Evolutionary conservation across 2,329 filamentous ascomycete genomes (phyloP).

Genomic region (Cladosporium velox): DNA sequence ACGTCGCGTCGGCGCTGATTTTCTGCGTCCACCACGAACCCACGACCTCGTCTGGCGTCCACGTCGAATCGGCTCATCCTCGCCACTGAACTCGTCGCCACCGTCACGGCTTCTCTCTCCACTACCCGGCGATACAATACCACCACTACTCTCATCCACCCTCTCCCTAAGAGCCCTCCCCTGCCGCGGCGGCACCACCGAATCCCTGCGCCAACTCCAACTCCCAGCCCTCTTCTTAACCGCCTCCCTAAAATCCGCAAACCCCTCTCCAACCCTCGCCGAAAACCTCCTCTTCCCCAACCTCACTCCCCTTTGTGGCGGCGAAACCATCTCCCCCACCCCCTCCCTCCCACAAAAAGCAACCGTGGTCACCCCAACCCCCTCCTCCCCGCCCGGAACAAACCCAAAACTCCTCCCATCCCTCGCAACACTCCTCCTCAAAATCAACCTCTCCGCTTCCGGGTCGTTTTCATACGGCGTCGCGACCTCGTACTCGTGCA

Average conservation of each 20-base stretch:
- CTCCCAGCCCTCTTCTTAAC: slow-evolving; percentile 6
- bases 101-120: slow-evolving; percentile 10
- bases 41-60: background rate
- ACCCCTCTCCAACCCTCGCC: background rate
- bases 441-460: background rate
- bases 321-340: background rate
- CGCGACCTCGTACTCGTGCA: background rate
- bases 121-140: background rate
- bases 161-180: background rate
- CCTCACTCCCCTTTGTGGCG: background rate
- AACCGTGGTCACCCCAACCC: background rate
- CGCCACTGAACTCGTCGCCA: background rate
- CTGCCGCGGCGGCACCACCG: background rate
- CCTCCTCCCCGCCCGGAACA: background rate
- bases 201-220: slow-evolving; percentile 1
- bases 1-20: background rate
- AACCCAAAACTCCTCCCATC: background rate
- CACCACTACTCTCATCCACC: background rate
- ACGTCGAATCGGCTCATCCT: background rate
- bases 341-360: background rate
- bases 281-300: slow-evolving; percentile 4
- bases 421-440: background rate
- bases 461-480: background rate
- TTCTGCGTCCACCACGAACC: background rate
- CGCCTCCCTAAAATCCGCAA: background rate